phyloP scores from a whole-genome alignment of 139 green algal genomes.

The Gonium pectorale region DNA sequence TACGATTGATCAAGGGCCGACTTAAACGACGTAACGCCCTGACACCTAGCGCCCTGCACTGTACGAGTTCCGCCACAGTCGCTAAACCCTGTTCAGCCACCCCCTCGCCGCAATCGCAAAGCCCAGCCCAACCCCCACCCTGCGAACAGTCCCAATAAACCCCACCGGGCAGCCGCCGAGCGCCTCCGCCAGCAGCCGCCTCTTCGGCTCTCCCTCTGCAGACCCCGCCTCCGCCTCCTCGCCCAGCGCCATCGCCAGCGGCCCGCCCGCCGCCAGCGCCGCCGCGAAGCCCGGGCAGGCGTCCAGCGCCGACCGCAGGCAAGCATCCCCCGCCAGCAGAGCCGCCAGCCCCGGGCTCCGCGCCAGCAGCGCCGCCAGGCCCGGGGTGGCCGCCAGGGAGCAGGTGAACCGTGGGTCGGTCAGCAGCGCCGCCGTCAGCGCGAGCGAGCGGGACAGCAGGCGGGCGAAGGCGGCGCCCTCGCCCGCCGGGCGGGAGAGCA shows the following conservation, averaged over 20 bases:
- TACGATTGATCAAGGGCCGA: too few relatives aligned
- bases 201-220: too few relatives aligned
- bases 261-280: not conserved
- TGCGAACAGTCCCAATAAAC: too few relatives aligned
- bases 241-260: not conserved
- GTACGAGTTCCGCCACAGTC: too few relatives aligned
- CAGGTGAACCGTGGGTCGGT: not conserved
- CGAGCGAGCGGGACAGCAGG: not conserved
- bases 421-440: not conserved
- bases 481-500: not conserved
- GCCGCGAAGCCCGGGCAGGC: not conserved
- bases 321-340: constrained; percentile 3
- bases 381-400: not conserved
- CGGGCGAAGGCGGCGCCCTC: not conserved
- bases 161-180: not conserved
- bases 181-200: not conserved
- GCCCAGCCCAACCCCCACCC: too few relatives aligned
- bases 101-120: too few relatives aligned
- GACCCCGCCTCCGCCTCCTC: constrained; percentile 9
- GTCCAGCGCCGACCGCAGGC: not conserved
- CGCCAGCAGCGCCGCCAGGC: constrained; percentile 1
- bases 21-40: too few relatives aligned
- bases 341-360: not conserved
- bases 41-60: too few relatives aligned
- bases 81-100: too few relatives aligned